A percentile compares a stretch with the other conserved stretches of the same genome.
These are phyloP conservation scores for Yarrowia sp. DNA, from an alignment of 805 yeast genomes.

Conservation along the genomic window DNA sequence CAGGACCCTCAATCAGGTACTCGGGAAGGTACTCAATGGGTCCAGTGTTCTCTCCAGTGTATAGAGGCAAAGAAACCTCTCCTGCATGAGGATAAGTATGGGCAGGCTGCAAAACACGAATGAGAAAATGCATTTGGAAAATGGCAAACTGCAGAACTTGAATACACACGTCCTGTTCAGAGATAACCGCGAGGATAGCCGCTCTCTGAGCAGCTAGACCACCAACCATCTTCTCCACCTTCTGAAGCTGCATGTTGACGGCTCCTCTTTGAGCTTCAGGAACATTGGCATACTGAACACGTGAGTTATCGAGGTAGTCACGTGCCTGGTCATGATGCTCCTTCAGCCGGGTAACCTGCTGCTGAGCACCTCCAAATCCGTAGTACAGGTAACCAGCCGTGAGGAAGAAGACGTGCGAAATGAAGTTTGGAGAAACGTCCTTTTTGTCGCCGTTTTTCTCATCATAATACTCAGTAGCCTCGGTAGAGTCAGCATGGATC, in stretches of 20 bases:
- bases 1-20: slow-evolving; percentile 74
- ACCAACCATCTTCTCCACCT: slow-evolving; percentile 52
- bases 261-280: slow-evolving; percentile 22
- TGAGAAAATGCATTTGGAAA: slow-evolving; percentile 71
- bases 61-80: slow-evolving; percentile 49
- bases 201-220: slow-evolving; percentile 28
- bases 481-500: slow-evolving; percentile 69
- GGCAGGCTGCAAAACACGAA: slow-evolving; percentile 68
- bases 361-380: slow-evolving; percentile 79
- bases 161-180: slow-evolving; percentile 59
- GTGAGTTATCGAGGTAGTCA: slow-evolving; percentile 45
- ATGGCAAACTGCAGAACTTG: slow-evolving; percentile 67
- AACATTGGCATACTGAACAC: slow-evolving; percentile 41
- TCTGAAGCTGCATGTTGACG: slow-evolving; percentile 40
- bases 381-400: slow-evolving; percentile 78
- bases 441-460: background rate
- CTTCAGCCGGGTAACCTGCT: slow-evolving; percentile 54
- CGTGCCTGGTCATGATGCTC: slow-evolving; percentile 50
- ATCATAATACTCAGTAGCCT: slow-evolving; percentile 57
- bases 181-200: slow-evolving; percentile 49
- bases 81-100: slow-evolving; percentile 44
- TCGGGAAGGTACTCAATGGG: slow-evolving; percentile 80
- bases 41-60: slow-evolving; percentile 1
- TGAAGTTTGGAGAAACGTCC: slow-evolving; percentile 58
- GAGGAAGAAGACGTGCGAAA: slow-evolving; percentile 85